A percentile compares a stretch with the other conserved stretches of the same genome.
Conservation (phyloP, 768 basidiomycete genomes). For the Calocybe gangraenosa region DNA sequence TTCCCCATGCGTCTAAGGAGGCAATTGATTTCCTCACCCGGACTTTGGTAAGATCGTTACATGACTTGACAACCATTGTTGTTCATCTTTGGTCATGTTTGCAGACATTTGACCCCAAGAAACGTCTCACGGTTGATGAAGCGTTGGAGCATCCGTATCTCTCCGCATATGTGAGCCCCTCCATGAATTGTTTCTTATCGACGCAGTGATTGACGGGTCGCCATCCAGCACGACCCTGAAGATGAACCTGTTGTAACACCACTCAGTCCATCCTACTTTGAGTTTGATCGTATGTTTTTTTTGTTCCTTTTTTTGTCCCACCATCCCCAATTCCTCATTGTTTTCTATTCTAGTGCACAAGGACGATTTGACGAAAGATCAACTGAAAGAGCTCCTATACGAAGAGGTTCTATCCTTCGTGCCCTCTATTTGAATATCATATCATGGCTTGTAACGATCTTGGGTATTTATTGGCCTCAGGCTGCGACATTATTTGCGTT, state of each 20-base stretch:
- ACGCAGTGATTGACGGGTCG: slow-evolving; percentile 30
- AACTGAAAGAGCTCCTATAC: slow-evolving; percentile 80
- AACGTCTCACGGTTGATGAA: slow-evolving; percentile 91
- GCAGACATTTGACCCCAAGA: slow-evolving; percentile 96
- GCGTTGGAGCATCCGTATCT: slow-evolving; percentile 92
- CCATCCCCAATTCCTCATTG: slow-evolving; percentile 4
- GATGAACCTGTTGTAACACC: slow-evolving; percentile 85
- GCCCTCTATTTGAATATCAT: slow-evolving; percentile 47
- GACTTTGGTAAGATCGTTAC: slow-evolving; percentile 55
- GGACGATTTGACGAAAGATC: slow-evolving; percentile 71
- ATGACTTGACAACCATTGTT: not conserved
- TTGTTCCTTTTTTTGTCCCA: not conserved
- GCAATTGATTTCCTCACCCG: slow-evolving; percentile 68
- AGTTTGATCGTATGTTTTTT: slow-evolving; percentile 69
- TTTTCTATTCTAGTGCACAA: slow-evolving; percentile 47
- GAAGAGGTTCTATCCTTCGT: slow-evolving; percentile 79
- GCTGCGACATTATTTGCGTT: slow-evolving; percentile 12
- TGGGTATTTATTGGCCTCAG: slow-evolving; percentile 12
- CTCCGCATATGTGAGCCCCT: slow-evolving; percentile 71
- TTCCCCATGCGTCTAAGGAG: slow-evolving; percentile 85
- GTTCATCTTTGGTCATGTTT: not conserved
- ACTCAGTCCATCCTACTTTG: slow-evolving; percentile 82
- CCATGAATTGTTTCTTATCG: not conserved
- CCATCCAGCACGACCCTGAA: slow-evolving; percentile 70
- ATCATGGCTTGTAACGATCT: slow-evolving; percentile 1